Base-by-base conservation (phyloP, 768 basidiomycete genomes). In the Tricholoma sp. region DNA sequence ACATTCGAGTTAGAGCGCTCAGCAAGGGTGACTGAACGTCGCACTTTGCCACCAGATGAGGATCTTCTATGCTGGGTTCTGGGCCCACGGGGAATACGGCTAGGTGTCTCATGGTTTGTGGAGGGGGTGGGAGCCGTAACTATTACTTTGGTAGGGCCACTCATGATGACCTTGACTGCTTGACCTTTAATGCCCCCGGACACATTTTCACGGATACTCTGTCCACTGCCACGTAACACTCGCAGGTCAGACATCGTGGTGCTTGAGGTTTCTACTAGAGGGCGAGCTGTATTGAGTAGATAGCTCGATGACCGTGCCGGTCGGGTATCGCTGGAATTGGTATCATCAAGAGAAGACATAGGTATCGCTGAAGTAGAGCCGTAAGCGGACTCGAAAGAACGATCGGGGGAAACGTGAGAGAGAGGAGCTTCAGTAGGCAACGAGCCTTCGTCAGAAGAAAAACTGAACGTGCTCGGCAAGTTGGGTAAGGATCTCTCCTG, bases 81-180 rank as follows among this genome's bases (percentile, higher is more conserved):
- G 16, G 81, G 76, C 2, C 80, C 80, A 27, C 74, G 72, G 45
- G 76, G 77, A 52, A 76, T 71, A 34, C 76, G 73, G 54, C 64
- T 71, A 16, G 71, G 68, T 16, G 68, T 73, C 51, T 66, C 62
- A 32, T 65, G 66, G 56, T 72, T 71, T 31, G 65, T 66, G 6
- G 72, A 75, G 16, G 80, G 80, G 0, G 80, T 82, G n/a, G 81
- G 78, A 7, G 79, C 79, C 4, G 79, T 83, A 8, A 81, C 75
- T 34, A 81, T 80, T 16, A 81, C 79, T 58, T 72, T 79, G 19
- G 79, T 80, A 3, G 79, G 79, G 0, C 73, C 77, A 41, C 71
- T 74, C 72, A 80, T 74, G 16, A 80, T 64, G 29, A 79, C 72
- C 31, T 74, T 72, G 50, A 77, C 70, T 51, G 75, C 69, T 54